Conservation (phyloP, 768 basidiomycete species). For the Termitomyces sp. region DNA sequence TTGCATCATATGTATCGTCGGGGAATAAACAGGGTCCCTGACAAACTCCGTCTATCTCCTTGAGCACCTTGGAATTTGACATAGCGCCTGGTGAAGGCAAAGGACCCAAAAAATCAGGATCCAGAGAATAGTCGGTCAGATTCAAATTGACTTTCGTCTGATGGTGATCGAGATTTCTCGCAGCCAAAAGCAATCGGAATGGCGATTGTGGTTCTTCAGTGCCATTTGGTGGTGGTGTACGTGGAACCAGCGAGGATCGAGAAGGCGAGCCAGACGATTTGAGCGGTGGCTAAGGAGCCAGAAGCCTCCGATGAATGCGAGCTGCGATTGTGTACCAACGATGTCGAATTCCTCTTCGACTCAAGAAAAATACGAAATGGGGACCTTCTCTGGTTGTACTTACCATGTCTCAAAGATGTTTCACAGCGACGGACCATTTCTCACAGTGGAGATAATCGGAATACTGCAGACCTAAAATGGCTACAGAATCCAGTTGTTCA, state of each 20-base stretch:
- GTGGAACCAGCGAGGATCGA: neutral
- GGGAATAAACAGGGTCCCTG: constrained; percentile 27
- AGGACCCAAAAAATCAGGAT: neutral
- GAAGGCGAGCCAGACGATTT: neutral
- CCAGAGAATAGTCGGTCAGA: neutral
- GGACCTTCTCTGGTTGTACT: neutral
- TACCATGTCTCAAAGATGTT: neutral
- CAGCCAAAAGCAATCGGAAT: constrained; percentile 6
- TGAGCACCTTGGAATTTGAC: constrained; percentile 6
- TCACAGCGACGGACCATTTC: neutral
- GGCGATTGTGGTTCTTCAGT: constrained; percentile 1
- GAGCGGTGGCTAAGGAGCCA: neutral
- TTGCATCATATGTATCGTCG: constrained; percentile 13
- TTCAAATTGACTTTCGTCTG: neutral
- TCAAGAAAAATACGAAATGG: constrained; percentile 10
- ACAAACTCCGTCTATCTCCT: constrained; percentile 24
- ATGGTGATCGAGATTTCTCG: neutral
- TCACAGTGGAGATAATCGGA: neutral
- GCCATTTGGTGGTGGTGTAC: constrained; percentile 1
- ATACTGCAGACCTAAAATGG: no score
- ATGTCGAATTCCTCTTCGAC: neutral
- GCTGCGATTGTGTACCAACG: neutral
- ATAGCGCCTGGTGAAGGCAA: neutral
- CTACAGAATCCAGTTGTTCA: neutral
- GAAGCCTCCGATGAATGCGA: neutral